Conservation (phyloP, 2,329 filamentous ascomycete genomes). For the Trichoderma koningii region DNA sequence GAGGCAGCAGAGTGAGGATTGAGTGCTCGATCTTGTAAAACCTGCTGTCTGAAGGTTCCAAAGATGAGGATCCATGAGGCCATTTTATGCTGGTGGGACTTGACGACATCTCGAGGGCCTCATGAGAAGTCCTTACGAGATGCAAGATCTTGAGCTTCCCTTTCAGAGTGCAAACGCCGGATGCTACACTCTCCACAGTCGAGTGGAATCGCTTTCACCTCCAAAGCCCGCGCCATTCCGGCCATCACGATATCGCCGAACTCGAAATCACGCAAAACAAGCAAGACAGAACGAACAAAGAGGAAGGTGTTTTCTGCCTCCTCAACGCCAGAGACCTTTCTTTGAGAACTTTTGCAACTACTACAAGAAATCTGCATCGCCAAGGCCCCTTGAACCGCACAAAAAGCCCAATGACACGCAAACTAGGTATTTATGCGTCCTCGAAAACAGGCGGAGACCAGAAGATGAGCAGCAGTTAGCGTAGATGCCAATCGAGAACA, state of each 20-base stretch:
- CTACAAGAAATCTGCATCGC: neutral
- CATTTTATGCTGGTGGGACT: neutral
- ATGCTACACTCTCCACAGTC: slow-evolving; percentile 1
- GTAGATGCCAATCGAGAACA: neutral
- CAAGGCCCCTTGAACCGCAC: slow-evolving; percentile 8
- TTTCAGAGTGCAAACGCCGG: slow-evolving; percentile 18
- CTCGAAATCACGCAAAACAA: neutral
- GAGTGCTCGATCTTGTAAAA: neutral
- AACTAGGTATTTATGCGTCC: neutral
- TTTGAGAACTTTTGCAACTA: slow-evolving; percentile 13
- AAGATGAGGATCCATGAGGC: neutral
- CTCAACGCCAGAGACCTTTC: neutral
- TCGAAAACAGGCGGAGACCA: no score
- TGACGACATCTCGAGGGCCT: neutral
- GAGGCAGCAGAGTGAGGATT: neutral
- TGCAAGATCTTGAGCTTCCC: slow-evolving; percentile 7
- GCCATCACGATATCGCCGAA: neutral
- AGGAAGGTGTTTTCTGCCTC: slow-evolving; percentile 20
- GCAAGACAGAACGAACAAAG: neutral
- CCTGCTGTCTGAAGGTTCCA: neutral
- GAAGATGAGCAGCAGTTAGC: neutral
- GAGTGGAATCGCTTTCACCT: neutral
- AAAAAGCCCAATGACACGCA: slow-evolving; percentile 7
- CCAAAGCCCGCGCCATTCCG: neutral
- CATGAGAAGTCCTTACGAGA: neutral